Percentiles rank a stretch among this genome's conserved stretches.
Conservation (phyloP, 169 alveolate genomes). For the Amoebophrya sp. region DNA sequence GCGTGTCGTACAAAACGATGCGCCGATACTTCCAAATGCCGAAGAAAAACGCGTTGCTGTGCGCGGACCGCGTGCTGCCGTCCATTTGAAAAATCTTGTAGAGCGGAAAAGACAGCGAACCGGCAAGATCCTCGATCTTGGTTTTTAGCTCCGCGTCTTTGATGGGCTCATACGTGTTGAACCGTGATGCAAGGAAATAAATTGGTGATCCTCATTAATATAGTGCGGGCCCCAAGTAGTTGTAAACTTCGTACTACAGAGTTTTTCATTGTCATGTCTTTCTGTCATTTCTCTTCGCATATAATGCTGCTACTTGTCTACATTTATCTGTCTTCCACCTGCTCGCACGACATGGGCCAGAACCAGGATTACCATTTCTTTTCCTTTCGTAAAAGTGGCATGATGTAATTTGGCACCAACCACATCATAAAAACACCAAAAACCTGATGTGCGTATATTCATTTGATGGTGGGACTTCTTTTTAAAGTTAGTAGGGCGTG, state of each 20-base stretch:
- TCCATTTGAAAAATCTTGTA: slow-evolving; percentile 81
- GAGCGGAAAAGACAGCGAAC: slow-evolving; percentile 69
- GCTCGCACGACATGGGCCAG: too few relatives aligned
- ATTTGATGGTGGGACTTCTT: too few relatives aligned
- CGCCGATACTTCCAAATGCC: slow-evolving; percentile 85
- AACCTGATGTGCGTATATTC: too few relatives aligned
- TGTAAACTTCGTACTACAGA: too few relatives aligned
- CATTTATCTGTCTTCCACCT: too few relatives aligned
- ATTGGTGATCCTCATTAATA: slow-evolving; percentile 61
- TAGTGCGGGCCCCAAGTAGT: slow-evolving; percentile 62
- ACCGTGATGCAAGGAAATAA: slow-evolving; percentile 77
- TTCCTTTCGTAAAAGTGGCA: too few relatives aligned
- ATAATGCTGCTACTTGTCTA: too few relatives aligned
- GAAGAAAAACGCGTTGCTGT: slow-evolving; percentile 86
- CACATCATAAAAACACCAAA: neutral
- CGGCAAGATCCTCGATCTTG: slow-evolving; percentile 65
- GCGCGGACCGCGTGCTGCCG: slow-evolving; percentile 76
- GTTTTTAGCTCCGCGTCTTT: slow-evolving; percentile 69
- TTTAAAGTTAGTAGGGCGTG: too few relatives aligned
- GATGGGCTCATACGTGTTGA: slow-evolving; percentile 80
- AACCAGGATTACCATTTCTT: too few relatives aligned
- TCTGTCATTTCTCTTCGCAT: too few relatives aligned
- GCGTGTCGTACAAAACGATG: slow-evolving; percentile 84
- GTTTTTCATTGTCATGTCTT: too few relatives aligned
- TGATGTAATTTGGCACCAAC: neutral